Percentiles rank a stretch among this genome's conserved stretches.
Evolutionary conservation across 2,329 filamentous ascomycete genomes (phyloP).

Genomic region (Penicillium sp.): DNA sequence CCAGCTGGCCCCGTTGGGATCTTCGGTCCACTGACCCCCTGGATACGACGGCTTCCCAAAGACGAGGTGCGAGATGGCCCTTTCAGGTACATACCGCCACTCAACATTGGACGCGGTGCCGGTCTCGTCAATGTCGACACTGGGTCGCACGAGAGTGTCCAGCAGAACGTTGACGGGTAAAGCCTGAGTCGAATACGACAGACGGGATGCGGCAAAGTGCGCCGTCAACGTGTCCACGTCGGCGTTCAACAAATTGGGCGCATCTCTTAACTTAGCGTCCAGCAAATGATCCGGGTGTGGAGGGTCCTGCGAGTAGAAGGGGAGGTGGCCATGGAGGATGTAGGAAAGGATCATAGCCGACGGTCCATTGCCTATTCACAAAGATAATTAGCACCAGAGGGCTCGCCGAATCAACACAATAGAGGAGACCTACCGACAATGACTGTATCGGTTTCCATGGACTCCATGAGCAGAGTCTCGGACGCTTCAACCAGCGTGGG

Average conservation of each 20-base stretch:
- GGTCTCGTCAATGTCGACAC: conserved; percentile 55
- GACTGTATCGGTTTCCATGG: conserved; percentile 41
- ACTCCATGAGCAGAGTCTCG: conserved; percentile 23
- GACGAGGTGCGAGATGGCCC: conserved; percentile 51
- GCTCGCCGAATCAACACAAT: background rate
- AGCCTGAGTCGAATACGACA: conserved; percentile 59
- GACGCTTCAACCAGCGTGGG: conserved; percentile 24
- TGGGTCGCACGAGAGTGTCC: conserved; percentile 56
- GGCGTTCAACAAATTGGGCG: conserved; percentile 47
- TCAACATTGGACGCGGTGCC: conserved; percentile 49
- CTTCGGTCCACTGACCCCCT: conserved; percentile 59
- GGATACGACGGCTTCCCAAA: conserved; percentile 50
- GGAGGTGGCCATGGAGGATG: conserved; percentile 58
- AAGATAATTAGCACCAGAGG: background rate
- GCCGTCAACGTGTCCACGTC: conserved; percentile 50
- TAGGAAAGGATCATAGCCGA: conserved; percentile 60
- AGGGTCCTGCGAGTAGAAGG: conserved; percentile 49
- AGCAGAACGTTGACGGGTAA: conserved; percentile 57
- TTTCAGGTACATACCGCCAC: conserved; percentile 51
- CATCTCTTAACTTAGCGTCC: conserved; percentile 50
- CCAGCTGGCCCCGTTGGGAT: conserved; percentile 49
- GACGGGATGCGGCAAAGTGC: conserved; percentile 54
- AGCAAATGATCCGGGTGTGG: conserved; percentile 56
- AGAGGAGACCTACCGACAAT: conserved; percentile 40
- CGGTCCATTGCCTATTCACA: conserved; percentile 53